Base-by-base conservation (phyloP, 768 basidiomycete genomes). In the Hygrophoropsis aurantiaca region DNA sequence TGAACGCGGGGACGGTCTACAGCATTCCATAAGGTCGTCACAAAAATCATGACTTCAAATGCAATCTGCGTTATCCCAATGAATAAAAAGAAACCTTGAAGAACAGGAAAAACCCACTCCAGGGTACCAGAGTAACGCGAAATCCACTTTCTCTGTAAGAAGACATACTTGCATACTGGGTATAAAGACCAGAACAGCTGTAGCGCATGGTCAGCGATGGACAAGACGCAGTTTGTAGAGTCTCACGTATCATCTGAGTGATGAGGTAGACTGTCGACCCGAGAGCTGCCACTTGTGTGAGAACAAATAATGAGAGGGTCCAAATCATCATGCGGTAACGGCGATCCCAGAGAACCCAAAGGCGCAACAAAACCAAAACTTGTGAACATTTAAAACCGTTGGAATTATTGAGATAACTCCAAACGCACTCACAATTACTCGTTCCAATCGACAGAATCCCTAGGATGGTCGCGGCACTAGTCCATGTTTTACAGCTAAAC, bases 351-450 rank as follows among this genome's bases (percentile, higher is more conserved):
- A 72, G 51, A 19, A 67, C 53, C 73, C 73, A 74, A 7, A 73
- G 23, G 2, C 69, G 66, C n/a, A 73, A 55, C 27, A 74, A 52
- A 10, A 74, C 56, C 18, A 73, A 59, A 48, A 72, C 73, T 73
- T n/a, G n/a, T n/a, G n/a, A n/a, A n/a, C n/a, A n/a, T n/a, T n/a
- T n/a, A n/a, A n/a, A 34, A 16, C 11, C 10, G 10, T 34, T 10
- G 32, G 32, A 10, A 10, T 34, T 34, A 34, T n/a, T 34, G 32
- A 10, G 16, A 34, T 34, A 16, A 34, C 32, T 10, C 32, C 32
- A 10, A n/a, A n/a, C n/a, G n/a, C 15, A 1, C 63, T 54, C 40
- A 71, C 72, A 73, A 33, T 72, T 68, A 37, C 65, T 66, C 20
- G 60, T 60, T 4, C 58, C 64, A 16, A 67, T 58, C 20, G 68